Base-by-base conservation (phyloP, 2,329 filamentous ascomycete species). In the Neodidymelliopsis sp. region DNA sequence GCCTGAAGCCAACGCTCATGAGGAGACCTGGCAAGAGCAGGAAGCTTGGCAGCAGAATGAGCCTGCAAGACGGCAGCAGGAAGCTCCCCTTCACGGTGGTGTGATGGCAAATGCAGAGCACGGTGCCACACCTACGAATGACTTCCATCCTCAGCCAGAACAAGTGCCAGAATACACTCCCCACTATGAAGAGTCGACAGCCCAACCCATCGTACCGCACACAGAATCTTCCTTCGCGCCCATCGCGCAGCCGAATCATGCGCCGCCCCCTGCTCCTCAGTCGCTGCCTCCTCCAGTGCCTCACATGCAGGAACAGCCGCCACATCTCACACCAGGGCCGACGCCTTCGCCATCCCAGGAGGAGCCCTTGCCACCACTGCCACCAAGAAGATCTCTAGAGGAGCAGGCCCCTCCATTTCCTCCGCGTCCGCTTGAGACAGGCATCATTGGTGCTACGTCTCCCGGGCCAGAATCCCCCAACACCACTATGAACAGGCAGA, bases 401-500 rank as follows among this genome's bases (percentile, higher is more conserved):
- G 68, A 73, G 28, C 54, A 62, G 15, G 46, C 66, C 11, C 66
- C 71, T 7, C 24, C 65, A 12, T 69, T 70, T 44, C 68, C 68
- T 18, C 71, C 72, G n/a, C 66, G 66, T 12, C 67, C 67, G 6
- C 50, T 70, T 5, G 54, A 71, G 24, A 65, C 60, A 7, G 51
- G 54, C 1, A 42, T 63, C 1, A 23, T 51, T 18, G 46, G 55
- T 22, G 42, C 56, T 22, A 37, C 56, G 12, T 45, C 49, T 2
- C 45, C 62, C 6, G 67, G 62, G 8, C 56, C 68, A 2, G 75
- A 78, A 40, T 75, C 74, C 4, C 74, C 76, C 3, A 67, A 65
- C 7, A 73, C 74, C 3, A 61, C 55, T 12, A 72, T 74, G 53
- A 72, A 72, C 45, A 61, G 67, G 44, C 79, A 84, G 57, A 73